Conservation (phyloP, 179 eudicot species). For the Beta macrorhiza region DNA sequence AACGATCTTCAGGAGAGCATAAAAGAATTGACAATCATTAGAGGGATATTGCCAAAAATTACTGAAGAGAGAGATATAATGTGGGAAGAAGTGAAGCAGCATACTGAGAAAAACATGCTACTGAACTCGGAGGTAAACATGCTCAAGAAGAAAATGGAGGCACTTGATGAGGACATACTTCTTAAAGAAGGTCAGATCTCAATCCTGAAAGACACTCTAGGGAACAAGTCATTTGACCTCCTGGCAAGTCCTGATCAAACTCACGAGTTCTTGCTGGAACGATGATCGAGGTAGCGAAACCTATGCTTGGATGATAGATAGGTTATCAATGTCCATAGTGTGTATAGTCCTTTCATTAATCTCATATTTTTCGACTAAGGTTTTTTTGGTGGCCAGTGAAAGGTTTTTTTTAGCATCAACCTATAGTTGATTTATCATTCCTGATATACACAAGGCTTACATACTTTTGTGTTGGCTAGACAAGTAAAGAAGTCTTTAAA, state of each 20-base stretch:
- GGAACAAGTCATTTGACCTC: constrained; percentile 70
- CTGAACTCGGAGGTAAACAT: constrained; percentile 58
- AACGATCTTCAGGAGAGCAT: constrained; percentile 60
- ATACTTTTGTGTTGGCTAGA: neutral
- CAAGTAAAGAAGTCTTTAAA: neutral
- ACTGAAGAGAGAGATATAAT: constrained; percentile 74
- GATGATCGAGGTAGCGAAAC: constrained; percentile 1
- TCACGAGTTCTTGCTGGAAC: constrained; percentile 35
- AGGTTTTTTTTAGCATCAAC: constrained; percentile 15
- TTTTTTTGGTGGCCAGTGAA: constrained; percentile 2
- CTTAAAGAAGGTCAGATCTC: constrained; percentile 90
- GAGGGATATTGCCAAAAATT: constrained; percentile 69
- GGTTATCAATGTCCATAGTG: constrained; percentile 23
- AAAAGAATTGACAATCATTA: constrained; percentile 49
- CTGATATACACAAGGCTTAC: neutral
- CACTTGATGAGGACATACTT: constrained; percentile 81
- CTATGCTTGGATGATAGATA: constrained; percentile 17
- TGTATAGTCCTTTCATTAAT: constrained; percentile 9
- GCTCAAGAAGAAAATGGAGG: constrained; percentile 74
- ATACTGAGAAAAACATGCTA: constrained; percentile 75
- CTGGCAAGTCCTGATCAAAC: constrained; percentile 43
- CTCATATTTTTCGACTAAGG: neutral
- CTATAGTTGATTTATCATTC: constrained; percentile 20
- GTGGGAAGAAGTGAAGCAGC: constrained; percentile 81
- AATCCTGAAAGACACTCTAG: constrained; percentile 65